Evolutionary conservation across 768 basidiomycete species (phyloP).

Genomic region (Lactarius indigo): DNA sequence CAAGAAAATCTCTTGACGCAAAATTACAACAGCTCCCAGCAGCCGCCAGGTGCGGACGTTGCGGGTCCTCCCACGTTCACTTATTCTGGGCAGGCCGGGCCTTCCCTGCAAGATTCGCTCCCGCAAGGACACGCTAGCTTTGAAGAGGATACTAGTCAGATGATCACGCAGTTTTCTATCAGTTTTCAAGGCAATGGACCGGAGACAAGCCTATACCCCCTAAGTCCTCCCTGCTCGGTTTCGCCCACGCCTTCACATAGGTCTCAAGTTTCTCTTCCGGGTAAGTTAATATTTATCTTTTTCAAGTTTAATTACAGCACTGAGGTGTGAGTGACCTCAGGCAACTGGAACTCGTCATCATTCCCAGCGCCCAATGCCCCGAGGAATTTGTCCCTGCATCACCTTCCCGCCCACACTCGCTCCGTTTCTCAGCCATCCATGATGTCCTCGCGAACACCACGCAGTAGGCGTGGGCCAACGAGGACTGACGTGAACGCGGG

Average conservation of each 20-base stretch:
- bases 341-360: too few relatives aligned
- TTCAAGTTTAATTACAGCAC: not conserved
- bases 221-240: not conserved
- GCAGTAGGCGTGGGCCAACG: not conserved
- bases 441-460: not conserved
- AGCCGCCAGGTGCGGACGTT: constrained; percentile 11
- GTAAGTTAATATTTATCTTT: not conserved
- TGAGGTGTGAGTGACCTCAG: not conserved
- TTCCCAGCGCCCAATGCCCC: not conserved
- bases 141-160: not conserved
- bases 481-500: not conserved
- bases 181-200: not conserved
- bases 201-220: not conserved
- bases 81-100: not conserved
- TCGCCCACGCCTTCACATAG: not conserved
- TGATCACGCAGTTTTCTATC: not conserved
- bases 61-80: not conserved
- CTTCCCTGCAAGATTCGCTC: not conserved
- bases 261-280: not conserved
- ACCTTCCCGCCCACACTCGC: not conserved
- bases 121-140: not conserved
- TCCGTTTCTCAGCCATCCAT: not conserved
- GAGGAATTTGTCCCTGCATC: not conserved
- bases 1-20: not conserved
- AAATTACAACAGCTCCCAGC: not conserved